Evolutionary conservation across 164 flowering plant species (phyloP), one percentile per base, ranked within the genome.

Genomic region (Cinnamomum chago): DNA sequence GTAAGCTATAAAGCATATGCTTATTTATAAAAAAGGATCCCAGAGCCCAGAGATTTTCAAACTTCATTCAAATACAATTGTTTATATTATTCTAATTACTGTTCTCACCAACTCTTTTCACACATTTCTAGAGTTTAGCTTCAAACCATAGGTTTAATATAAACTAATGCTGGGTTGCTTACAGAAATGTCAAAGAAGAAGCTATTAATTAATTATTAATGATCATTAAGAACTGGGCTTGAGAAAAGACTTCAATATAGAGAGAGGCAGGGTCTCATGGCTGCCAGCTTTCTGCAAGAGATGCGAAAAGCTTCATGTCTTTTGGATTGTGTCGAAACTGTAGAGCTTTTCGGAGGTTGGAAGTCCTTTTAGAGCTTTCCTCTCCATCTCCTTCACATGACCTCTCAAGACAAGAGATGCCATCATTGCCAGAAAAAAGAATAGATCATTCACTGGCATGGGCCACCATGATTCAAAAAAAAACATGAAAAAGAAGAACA

Each of bases 371-470:
- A 47, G 40, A 15, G 52, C 22, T 51, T 27, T 68, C 15, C 30
- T 33, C 58, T 15, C 69, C 69, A 25, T 66, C 69, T 30, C 72
- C 72, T 58, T 68, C 67, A 33, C 74, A 15, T 50, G n/a, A 30
- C 74, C 28, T 65, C 74, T 72, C 9, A 67, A 70, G 75, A 73
- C 47, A 18, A 70, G 75, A 68, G 70, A 80, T 24, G 62, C 73
- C 85, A 87, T 87, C 81, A 85, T 85, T 84, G 82, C 88, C 66
- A 80, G 79, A 85, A 73, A 81, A 83, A 82, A 84, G 71, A 81
- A 83, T 82, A 84, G 82, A 84, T 83, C 77, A 81, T 80, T 84
- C 81, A 75, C 90, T 84, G 88, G 86, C 87, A 83, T 81, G 83
- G 88, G 82, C 85, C 87, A 87, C 85, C 83, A 83, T 80, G 82